Evolutionary conservation across 768 basidiomycete species (phyloP), one percentile per base, ranked within the genome.

Genomic region (Suillus sp.): DNA sequence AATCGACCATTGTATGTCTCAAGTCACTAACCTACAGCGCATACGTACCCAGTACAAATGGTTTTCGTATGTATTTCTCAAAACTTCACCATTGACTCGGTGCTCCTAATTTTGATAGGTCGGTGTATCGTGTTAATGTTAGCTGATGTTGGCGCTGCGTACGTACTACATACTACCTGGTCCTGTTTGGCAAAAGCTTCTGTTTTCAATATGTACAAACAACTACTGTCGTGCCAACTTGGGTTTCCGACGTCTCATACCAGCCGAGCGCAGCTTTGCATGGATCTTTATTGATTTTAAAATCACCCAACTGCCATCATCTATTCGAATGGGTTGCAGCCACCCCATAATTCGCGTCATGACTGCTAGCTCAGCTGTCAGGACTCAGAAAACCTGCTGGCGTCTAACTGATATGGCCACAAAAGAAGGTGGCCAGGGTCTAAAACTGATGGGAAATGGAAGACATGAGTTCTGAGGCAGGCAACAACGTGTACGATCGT

Each of bases 401-500:
- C 30, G 30, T 32, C 18, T 13, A 13, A 32, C 30, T n/a, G 30
- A 32, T 20, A 32, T 4, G 30, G 10, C 10, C 10, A n/a, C 50
- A 35, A 35, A 25, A 18, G 35, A 38, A 56, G 14, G 14, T 38
- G 37, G 34, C 1, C 35, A 37, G 55, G 55, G 55, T 57, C 37
- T 38, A 2, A 40, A 40, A 25, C 16, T 18, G 16, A 56, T 37
- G 54, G 55, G 55, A 25, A 56, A 20, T 25, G 25, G 38, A 57
- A 38, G 10, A 27, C 55, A 40, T 6, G 25, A 57, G 55, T 27
- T 18, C 5, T 40, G 18, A 18, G 55, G 55, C 37, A 57, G 55
- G 55, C 25, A 57, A 38, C 55, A 57, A 57, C 55, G 55, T 57
- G 55, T 57, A 37, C 11, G 55, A 57, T 38, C 37, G 22, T 38